phyloP scores from a whole-genome alignment of 345 rosid genomes.

The Aethionema arabicum region DNA sequence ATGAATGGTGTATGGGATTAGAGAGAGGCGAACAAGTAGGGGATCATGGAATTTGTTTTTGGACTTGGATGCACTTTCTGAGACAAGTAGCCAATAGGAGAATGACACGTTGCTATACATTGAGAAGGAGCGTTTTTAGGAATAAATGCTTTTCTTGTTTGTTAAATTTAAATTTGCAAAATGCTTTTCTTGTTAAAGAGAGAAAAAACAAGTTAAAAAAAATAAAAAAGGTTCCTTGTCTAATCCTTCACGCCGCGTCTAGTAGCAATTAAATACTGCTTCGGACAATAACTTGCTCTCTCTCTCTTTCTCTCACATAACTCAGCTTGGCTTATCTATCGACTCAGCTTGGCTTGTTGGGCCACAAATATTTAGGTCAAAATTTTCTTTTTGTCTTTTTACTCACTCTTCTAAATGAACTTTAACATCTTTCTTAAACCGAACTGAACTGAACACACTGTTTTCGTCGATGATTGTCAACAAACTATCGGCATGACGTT shows the following conservation, averaged over 20 bases:
- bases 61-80: conserved; percentile 23
- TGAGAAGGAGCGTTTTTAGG: conserved; percentile 27
- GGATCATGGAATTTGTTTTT: conserved; percentile 8
- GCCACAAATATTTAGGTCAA: not conserved
- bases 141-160: conserved; percentile 35
- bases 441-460: too few relatives aligned
- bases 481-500: too few relatives aligned
- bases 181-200: conserved; percentile 21
- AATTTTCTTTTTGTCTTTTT: too few relatives aligned
- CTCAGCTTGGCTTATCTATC: not conserved
- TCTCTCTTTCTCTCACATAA: conserved; percentile 8
- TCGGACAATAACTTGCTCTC: conserved; percentile 31
- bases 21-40: not conserved
- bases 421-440: too few relatives aligned
- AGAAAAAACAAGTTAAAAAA: conserved; percentile 15
- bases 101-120: conserved; percentile 13
- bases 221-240: conserved; percentile 28
- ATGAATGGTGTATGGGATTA: conserved; percentile 1
- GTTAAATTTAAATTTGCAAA: not conserved
- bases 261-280: conserved; percentile 22
- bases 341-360: conserved; percentile 27
- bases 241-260: conserved; percentile 45
- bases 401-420: too few relatives aligned
- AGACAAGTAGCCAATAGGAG: conserved; percentile 13
- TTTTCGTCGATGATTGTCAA: too few relatives aligned